These are phyloP conservation scores for Vaccinium darrowii DNA, from an alignment of 148 eudicot species.

Conservation along the genomic window DNA sequence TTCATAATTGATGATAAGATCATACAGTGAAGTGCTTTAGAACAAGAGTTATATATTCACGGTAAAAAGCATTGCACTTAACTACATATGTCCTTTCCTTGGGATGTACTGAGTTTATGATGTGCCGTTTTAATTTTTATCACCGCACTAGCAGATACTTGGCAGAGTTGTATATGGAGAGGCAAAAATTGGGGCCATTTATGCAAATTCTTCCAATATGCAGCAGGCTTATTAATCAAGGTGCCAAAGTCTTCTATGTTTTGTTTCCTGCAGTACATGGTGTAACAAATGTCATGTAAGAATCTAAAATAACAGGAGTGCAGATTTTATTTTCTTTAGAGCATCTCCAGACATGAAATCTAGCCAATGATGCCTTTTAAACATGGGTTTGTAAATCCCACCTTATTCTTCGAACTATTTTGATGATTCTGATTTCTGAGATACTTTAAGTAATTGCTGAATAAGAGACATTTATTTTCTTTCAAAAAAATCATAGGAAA, in stretches of 20 bases:
- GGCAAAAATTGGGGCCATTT: conserved; percentile 47
- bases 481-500: neutral
- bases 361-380: neutral
- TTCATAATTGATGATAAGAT: neutral
- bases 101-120: conserved; percentile 1
- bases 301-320: neutral
- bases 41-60: neutral
- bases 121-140: conserved; percentile 15
- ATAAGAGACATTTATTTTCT: neutral
- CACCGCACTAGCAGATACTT: conserved; percentile 29
- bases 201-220: conserved; percentile 44
- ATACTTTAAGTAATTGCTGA: neutral
- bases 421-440: neutral
- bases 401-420: neutral
- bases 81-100: neutral
- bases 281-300: neutral
- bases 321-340: neutral
- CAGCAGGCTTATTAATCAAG: conserved; percentile 48
- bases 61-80: neutral
- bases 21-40: neutral
- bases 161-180: conserved; percentile 44
- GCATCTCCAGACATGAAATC: neutral
- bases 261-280: neutral
- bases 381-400: neutral
- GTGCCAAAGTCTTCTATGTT: conserved; percentile 11